Evolutionary conservation across 1,139 yeast species (phyloP).

Genomic region (Kluyveromyces sp.): DNA sequence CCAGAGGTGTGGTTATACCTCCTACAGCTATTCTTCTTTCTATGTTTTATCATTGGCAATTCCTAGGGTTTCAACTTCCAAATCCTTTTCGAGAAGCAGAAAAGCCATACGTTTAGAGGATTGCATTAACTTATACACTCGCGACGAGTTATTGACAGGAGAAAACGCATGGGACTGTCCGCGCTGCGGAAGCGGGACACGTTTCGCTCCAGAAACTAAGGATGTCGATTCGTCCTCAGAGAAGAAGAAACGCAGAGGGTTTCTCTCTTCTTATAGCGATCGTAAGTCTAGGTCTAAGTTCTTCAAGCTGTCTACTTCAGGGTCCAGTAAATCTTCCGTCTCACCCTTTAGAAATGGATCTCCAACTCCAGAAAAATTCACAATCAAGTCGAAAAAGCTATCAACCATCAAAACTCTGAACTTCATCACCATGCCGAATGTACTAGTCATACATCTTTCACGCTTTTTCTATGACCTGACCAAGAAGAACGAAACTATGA

Average conservation of each 20-base stretch:
- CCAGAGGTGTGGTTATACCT: constrained; percentile 53
- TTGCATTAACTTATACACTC: constrained; percentile 59
- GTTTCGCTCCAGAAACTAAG: constrained; percentile 2
- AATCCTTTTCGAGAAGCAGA: constrained; percentile 29
- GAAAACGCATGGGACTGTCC: constrained; percentile 82
- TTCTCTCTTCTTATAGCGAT: constrained; percentile 6
- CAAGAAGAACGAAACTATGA: constrained; percentile 47
- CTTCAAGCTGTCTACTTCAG: constrained; percentile 17
- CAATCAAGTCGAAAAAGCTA: constrained; percentile 28
- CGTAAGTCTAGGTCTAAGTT: constrained; percentile 16
- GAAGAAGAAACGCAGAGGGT: constrained; percentile 9
- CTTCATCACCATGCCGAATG: constrained; percentile 58
- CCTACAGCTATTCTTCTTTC: constrained; percentile 53
- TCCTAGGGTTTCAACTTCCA: constrained; percentile 35
- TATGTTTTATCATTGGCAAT: constrained; percentile 63
- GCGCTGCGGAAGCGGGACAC: constrained; percentile 41
- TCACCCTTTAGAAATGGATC: constrained; percentile 8
- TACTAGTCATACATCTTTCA: constrained; percentile 58
- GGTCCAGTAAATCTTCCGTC: constrained; percentile 26
- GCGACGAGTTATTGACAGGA: constrained; percentile 60
- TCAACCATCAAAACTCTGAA: constrained; percentile 48
- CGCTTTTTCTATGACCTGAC: constrained; percentile 51
- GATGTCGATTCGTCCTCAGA: constrained; percentile 23
- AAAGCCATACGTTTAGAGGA: constrained; percentile 45
- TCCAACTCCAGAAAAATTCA: constrained; percentile 13